Base-by-base conservation (phyloP, 2,329 filamentous ascomycete genomes). In the Talaromyces funiculosus region DNA sequence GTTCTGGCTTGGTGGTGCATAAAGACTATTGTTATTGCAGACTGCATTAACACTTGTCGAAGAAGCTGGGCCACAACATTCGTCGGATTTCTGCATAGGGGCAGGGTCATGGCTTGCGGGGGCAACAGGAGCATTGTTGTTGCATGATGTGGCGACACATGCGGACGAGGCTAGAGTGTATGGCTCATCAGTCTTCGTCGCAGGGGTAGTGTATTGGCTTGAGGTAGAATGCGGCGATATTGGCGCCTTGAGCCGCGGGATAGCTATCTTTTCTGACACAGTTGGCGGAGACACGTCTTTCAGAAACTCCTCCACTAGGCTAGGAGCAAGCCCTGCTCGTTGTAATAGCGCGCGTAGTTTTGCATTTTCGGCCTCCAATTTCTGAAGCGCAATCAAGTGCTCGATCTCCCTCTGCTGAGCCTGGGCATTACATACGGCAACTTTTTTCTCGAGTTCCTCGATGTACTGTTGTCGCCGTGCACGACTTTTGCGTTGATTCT, bases 401-500 rank as follows among this genome's bases (percentile, higher is more conserved):
- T 73, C 65, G 16, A 75, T 68, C 58, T 75, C 72, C 33, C 67
- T 68, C 29, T 66, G 68, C 10, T 69, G 67, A 0, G 67, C 64
- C 47, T 71, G 63, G 54, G 69, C 65, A 56, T 75, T 67, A 24
- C 62, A 67, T 1, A 35, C 54, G 0, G 66, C 66, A 20, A 75
- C 61, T 38, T 69, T 70, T 58, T 73, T 67, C 56, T 75, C 72
- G 14, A 75, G 60, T 31, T 75, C 72, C n/a, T 68, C 71, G 42
- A 71, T 67, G 60, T 75, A 67, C 59, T 74, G 71, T 59, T 74
- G 73, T 54, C 68, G 71, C 43, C 67, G 66, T 3, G 73, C 72
- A 38, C 73, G 68, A 53, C 73, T 74, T 47, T 68, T 74, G 35
- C 73, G 73, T 57, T 75, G 73, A 35, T 75, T 75, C 31, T 75